phyloP scores from a whole-genome alignment of 208 protist species.

The Acanthamoeba royreba region DNA sequence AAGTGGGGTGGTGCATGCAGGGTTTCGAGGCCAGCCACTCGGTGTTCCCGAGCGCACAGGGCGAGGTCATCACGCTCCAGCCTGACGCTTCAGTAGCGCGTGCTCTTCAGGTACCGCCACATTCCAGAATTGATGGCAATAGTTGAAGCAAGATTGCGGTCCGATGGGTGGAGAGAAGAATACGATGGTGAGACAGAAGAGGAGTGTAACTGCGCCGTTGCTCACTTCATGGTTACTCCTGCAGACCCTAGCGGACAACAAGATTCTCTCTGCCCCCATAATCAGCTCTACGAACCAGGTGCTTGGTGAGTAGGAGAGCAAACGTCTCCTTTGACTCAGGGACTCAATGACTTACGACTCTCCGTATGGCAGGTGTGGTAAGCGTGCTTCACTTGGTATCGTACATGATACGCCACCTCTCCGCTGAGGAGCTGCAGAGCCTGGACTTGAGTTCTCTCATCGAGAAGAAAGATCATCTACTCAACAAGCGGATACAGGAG shows the following conservation, averaged over 20 bases:
- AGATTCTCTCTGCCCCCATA: background rate
- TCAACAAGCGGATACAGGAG: background rate
- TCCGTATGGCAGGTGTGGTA: background rate
- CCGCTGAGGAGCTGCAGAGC: background rate
- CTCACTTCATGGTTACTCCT: too few relatives aligned
- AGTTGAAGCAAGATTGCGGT: too few relatives aligned
- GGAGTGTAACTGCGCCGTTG: too few relatives aligned
- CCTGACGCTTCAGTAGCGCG: background rate
- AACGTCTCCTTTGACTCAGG: background rate
- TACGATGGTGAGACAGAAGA: too few relatives aligned
- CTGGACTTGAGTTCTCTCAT: background rate
- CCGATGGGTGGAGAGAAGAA: too few relatives aligned
- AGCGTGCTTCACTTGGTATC: conserved; percentile 38
- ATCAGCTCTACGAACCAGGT: background rate
- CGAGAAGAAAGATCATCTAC: background rate
- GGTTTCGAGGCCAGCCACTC: conserved; percentile 19
- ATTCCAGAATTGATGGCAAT: too few relatives aligned
- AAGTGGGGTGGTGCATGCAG: too few relatives aligned
- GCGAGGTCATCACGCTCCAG: background rate
- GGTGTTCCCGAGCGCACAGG: background rate
- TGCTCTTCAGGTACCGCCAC: background rate
- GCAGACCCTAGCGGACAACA: background rate
- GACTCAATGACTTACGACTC: too few relatives aligned
- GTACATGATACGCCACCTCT: background rate
- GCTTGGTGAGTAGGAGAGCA: background rate